Conservation (phyloP, 352 stramenopile species). For the Halophytophthora polymorphica region DNA sequence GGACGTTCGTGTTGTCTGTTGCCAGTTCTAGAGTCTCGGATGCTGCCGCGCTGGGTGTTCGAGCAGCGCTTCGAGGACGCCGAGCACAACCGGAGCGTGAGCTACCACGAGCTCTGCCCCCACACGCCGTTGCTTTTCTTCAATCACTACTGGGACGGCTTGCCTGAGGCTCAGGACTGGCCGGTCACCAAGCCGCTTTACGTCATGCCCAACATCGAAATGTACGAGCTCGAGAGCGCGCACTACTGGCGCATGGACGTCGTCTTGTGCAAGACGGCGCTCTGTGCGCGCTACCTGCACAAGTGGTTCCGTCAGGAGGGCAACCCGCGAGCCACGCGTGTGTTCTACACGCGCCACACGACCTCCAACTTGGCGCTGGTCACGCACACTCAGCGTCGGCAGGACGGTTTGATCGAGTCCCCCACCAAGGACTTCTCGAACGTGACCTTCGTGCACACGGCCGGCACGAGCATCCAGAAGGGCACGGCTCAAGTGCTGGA, state of each 20-base stretch:
- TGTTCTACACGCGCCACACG: constrained; percentile 59
- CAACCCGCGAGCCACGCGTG: constrained; percentile 41
- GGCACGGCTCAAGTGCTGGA: constrained; percentile 43
- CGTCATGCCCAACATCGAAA: constrained; percentile 44
- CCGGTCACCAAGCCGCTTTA: constrained; percentile 31
- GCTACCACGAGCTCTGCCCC: constrained; percentile 52
- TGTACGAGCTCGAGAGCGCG: constrained; percentile 51
- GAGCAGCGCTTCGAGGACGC: constrained; percentile 41
- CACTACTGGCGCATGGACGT: constrained; percentile 53
- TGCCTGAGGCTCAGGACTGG: constrained; percentile 28
- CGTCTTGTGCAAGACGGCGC: constrained; percentile 56
- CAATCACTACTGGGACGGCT: constrained; percentile 49
- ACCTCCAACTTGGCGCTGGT: constrained; percentile 52
- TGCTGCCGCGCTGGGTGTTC: constrained; percentile 40
- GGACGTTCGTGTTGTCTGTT: too few relatives aligned
- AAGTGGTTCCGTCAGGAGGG: constrained; percentile 54
- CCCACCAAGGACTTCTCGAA: constrained; percentile 48
- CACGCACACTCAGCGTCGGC: too few relatives aligned
- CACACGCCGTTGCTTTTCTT: constrained; percentile 41
- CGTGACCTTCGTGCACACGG: constrained; percentile 45
- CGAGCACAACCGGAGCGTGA: constrained; percentile 31
- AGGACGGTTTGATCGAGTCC: too few relatives aligned
- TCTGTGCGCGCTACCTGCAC: constrained; percentile 37
- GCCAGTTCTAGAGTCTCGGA: constrained; percentile 35
- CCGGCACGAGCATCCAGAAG: constrained; percentile 54